Evolutionary conservation across 805 yeast species (phyloP).

Genomic region (Lipomyces sp.): DNA sequence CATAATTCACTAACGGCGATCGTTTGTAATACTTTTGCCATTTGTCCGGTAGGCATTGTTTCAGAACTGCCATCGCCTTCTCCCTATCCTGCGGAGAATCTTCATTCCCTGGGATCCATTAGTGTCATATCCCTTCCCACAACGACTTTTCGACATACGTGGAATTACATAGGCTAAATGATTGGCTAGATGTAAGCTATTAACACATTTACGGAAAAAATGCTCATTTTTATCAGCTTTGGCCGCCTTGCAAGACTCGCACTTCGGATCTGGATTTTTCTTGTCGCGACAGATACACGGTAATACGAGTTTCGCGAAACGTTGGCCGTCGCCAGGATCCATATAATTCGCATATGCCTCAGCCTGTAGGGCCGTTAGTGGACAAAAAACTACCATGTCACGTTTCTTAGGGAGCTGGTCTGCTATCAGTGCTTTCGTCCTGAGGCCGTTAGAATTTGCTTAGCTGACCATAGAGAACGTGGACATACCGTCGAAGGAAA

Average conservation of each 20-base stretch:
- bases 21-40: constrained; percentile 17
- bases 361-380: constrained; percentile 20
- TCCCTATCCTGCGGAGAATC: constrained; percentile 5
- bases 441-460: background rate
- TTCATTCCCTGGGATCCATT: constrained; percentile 16
- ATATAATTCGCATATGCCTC: constrained; percentile 30
- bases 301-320: background rate
- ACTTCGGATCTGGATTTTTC: background rate
- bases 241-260: constrained; percentile 2
- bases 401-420: constrained; percentile 34
- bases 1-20: constrained; percentile 24
- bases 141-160: constrained; percentile 5
- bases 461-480: background rate
- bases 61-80: constrained; percentile 11
- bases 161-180: constrained; percentile 33
- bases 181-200: constrained; percentile 23
- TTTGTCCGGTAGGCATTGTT: constrained; percentile 23
- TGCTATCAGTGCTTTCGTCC: constrained; percentile 32
- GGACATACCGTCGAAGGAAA: constrained; percentile 19
- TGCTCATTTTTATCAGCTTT: constrained; percentile 11
- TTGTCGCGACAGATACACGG: constrained; percentile 14
- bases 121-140: background rate
- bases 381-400: constrained; percentile 32
- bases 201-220: constrained; percentile 20
- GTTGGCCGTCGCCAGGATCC: constrained; percentile 11